Evolutionary conservation across 352 stramenopile genomes (phyloP).

Genomic region (Chrysophaeum taylorii): DNA sequence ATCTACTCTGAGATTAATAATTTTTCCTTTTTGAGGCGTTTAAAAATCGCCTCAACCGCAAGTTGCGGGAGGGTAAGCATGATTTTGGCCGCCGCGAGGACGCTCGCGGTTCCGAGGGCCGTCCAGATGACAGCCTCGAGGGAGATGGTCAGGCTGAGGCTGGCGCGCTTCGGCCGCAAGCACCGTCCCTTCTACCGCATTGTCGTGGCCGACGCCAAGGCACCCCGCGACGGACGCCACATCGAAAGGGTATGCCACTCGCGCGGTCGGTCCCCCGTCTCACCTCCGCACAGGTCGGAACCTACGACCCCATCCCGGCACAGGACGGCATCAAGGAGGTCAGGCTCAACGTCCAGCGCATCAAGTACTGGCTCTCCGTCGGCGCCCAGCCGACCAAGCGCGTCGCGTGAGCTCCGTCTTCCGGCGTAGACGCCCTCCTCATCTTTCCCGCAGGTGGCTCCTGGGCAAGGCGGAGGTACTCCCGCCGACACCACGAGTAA

Average conservation of each 20-base stretch:
- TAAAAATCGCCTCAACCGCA: too few species aligned
- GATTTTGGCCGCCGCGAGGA: too few species aligned
- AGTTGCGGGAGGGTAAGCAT: too few species aligned
- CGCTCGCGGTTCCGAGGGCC: too few species aligned
- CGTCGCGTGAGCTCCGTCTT: too few species aligned
- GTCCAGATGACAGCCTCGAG: too few species aligned
- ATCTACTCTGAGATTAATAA: too few species aligned
- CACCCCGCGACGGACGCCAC: conserved; percentile 57
- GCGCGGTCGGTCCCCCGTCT: background rate
- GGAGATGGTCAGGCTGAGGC: conserved; percentile 62
- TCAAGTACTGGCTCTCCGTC: conserved; percentile 67
- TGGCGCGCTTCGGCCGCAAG: conserved; percentile 61
- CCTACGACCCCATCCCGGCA: conserved; percentile 69
- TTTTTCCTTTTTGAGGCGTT: too few species aligned
- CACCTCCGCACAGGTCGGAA: conserved; percentile 47
- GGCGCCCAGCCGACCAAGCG: conserved; percentile 63
- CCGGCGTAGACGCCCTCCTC: too few species aligned
- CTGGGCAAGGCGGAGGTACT: conserved; percentile 63
- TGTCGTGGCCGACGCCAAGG: conserved; percentile 58
- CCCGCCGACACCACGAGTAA: conserved; percentile 51
- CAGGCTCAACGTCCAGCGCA: conserved; percentile 57
- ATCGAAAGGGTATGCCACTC: conserved; percentile 37
- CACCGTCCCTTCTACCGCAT: conserved; percentile 71
- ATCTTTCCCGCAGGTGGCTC: too few species aligned
- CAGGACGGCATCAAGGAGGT: conserved; percentile 66